Evolutionary conservation across 2,329 filamentous ascomycete genomes (phyloP).

Genomic region (Fusarium sp.): DNA sequence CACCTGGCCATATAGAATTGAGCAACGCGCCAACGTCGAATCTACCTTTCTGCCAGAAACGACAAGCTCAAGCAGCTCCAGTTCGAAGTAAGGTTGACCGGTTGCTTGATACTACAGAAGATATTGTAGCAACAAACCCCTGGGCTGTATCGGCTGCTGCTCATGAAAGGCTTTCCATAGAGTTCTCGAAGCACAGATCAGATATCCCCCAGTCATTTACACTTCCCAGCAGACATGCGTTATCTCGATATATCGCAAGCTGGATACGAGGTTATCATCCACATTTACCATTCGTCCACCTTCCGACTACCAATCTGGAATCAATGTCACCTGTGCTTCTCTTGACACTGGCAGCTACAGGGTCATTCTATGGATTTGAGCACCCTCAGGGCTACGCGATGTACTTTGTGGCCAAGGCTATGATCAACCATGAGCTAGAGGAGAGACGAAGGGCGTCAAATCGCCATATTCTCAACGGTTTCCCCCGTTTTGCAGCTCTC

Average conservation of each 20-base stretch:
- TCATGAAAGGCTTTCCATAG: background rate
- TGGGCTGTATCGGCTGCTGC: background rate
- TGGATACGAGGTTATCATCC: conserved; percentile 24
- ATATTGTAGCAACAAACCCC: background rate
- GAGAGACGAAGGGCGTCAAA: background rate
- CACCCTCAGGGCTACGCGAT: background rate
- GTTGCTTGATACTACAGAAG: background rate
- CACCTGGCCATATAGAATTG: background rate
- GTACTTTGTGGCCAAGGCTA: background rate
- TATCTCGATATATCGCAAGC: conserved; percentile 20
- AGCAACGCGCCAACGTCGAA: background rate
- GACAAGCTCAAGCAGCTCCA: background rate
- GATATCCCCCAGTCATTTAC: background rate
- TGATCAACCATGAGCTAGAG: background rate
- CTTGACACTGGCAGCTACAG: background rate
- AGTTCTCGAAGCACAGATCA: background rate
- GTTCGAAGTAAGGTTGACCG: background rate
- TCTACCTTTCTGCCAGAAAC: background rate
- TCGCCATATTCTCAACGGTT: background rate
- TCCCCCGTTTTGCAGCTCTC: background rate
- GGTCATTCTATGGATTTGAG: background rate
- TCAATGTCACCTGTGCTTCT: background rate
- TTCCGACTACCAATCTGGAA: background rate
- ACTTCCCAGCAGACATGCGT: conserved; percentile 16
- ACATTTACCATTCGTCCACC: conserved; percentile 23